Conservation (phyloP, 2,329 filamentous ascomycete genomes). For the Sporothrix variecibatus region DNA sequence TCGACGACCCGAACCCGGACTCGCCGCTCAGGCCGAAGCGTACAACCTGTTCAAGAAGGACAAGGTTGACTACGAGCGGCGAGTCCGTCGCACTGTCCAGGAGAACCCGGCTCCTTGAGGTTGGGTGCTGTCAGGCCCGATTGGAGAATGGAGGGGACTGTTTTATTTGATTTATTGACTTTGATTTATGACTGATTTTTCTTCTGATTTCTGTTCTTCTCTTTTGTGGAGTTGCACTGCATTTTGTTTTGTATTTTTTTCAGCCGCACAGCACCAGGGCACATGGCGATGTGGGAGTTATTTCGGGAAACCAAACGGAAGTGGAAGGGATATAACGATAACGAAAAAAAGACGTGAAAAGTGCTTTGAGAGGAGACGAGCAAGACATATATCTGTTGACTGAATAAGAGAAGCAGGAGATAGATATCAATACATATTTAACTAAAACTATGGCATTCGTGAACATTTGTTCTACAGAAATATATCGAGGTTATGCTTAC, state of each 20-base stretch:
- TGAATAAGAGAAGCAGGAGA: background rate
- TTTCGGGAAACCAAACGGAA: background rate
- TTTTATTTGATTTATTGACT: background rate
- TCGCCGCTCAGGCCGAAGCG: conserved; percentile 93
- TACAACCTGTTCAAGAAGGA: conserved; percentile 98
- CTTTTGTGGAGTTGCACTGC: background rate
- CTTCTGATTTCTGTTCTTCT: conserved; percentile 1
- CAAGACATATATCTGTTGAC: background rate
- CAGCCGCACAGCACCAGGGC: conserved; percentile 14
- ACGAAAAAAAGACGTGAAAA: background rate
- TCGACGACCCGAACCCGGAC: conserved; percentile 95
- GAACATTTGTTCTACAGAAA: background rate
- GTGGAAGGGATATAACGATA: background rate
- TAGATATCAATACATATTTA: conserved; percentile 22
- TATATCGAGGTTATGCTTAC: background rate
- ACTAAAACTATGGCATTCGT: background rate
- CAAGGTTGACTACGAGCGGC: conserved; percentile 79
- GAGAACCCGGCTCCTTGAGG: conserved; percentile 77
- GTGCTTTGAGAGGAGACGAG: background rate
- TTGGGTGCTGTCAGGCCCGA: too few relatives aligned
- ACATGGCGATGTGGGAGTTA: conserved; percentile 24
- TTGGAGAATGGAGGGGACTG: background rate
- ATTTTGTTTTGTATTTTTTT: background rate
- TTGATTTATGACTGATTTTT: background rate
- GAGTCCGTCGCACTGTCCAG: conserved; percentile 80